A percentile compares a stretch with the other conserved stretches of the same genome.
Conservation (phyloP, 441 rosid genomes). For the Arabidopsis lyrata region DNA sequence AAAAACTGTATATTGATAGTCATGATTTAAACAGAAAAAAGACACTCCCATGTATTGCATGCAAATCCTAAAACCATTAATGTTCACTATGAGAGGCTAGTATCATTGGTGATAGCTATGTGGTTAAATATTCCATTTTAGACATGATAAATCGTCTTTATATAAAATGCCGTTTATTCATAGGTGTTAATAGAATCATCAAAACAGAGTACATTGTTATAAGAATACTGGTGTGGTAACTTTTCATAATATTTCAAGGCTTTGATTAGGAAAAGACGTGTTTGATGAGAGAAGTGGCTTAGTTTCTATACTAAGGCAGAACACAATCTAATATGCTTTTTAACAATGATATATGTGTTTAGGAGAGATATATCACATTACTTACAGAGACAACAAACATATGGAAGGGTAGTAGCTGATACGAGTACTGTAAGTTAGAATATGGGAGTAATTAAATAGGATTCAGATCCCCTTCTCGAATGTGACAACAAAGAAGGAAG, state of each 20-base stretch:
- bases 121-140: not conserved
- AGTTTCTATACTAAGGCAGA: too few species aligned
- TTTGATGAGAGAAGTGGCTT: too few species aligned
- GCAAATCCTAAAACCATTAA: not conserved
- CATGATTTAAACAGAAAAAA: not conserved
- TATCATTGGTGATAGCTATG: not conserved
- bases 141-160: too few species aligned
- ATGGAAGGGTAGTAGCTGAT: not conserved
- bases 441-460: too few species aligned
- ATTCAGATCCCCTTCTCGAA: too few species aligned
- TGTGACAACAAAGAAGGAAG: too few species aligned
- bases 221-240: too few species aligned
- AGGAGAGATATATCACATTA: not conserved
- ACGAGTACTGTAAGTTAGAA: too few species aligned
- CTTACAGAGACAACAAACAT: not conserved
- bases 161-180: too few species aligned
- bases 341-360: not conserved
- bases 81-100: not conserved
- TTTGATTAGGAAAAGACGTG: too few species aligned
- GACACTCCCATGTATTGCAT: not conserved
- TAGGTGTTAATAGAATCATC: not conserved
- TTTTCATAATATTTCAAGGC: too few species aligned
- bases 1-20: not conserved
- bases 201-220: not conserved
- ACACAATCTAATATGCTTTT: too few species aligned